phyloP scores from a whole-genome alignment of 305 asterid genomes.

The Fraxinus ornus region DNA sequence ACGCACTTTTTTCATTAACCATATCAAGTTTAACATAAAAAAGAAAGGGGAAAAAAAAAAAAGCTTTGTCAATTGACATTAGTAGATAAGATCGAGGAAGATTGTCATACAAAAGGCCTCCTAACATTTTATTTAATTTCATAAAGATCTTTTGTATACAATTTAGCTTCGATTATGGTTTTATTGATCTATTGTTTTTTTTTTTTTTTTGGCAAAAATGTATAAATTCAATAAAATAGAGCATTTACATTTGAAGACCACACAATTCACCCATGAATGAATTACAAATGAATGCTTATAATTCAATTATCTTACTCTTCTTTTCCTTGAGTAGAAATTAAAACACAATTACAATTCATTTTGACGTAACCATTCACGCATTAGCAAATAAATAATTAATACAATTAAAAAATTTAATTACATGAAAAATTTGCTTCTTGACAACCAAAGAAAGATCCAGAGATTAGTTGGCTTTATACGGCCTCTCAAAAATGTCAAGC shows the following conservation, averaged over 20 bases:
- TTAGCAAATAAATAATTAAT: too few species aligned
- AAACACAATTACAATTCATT: not conserved
- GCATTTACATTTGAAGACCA: not conserved
- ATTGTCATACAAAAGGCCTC: not conserved
- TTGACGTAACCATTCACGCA: not conserved
- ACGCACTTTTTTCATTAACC: not conserved
- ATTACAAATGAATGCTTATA: not conserved
- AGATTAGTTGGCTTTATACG: not conserved
- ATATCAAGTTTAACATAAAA: not conserved
- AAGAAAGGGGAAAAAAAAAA: too few species aligned
- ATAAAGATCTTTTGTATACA: not conserved
- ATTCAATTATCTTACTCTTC: not conserved
- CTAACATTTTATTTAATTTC: not conserved
- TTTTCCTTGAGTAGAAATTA: not conserved
- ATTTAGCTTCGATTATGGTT: not conserved
- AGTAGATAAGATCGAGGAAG: not conserved
- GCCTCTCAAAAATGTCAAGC: not conserved
- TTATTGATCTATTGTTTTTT: not conserved
- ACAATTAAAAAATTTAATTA: not conserved
- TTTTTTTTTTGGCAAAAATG: not conserved
- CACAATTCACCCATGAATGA: not conserved
- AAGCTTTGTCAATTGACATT: not conserved
- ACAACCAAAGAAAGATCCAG: not conserved
- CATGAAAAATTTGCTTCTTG: not conserved
- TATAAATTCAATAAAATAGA: not conserved